Evolutionary conservation across 129 eudicot species (phyloP), one percentile per base, ranked within the genome.

Genomic region (Escallonia rubra): DNA sequence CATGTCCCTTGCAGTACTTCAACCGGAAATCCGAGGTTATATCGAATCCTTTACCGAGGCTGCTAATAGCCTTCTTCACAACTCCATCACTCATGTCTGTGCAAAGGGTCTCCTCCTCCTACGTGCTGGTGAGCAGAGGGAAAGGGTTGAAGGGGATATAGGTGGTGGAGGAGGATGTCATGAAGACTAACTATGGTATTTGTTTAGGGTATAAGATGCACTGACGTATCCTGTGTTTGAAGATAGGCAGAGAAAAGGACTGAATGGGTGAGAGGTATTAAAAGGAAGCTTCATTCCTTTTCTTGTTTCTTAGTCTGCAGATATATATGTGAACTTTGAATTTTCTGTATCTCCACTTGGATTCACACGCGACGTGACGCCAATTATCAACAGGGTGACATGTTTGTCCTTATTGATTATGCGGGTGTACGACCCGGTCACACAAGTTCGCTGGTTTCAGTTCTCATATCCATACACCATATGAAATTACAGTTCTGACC

Each of bases 11-110:
- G 79, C 96, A 86, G 63, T 76, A 92, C 76, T 92, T 92, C 14
- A 92, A 80, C 46, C 98, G 90, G 43, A 92, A 92, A 84, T 92
- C 98, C 0, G 91, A 88, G 0, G 96, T 77, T 80, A 92, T 54
- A 68, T 92, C 98, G 55, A 92, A 88, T 54, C 98, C 98, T 88
- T 82, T 92, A 56, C 98, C 98, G 51, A 92, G 89, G 69, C 95
- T 83, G 51, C 64, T 68, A 2, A 92, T 66, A 71, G 98, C 87
- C 49, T 64, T 86, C 66, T 71, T 59, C 41, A 91, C 85, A 23
- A 83, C 66, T 41, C 70, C 70, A 44, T 80, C 69, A 60, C 66
- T 66, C 79, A 72, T 85, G 45, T 72, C 43, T 69, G 34, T 13
- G 10, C 7, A 52, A 14, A 16, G 44, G n/a, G 13, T 65, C n/a